A percentile compares a stretch with the other conserved stretches of the same genome.
These are phyloP conservation scores for Geosmithia flava DNA, from an alignment of 2,329 filamentous ascomycete genomes.

Conservation along the genomic window DNA sequence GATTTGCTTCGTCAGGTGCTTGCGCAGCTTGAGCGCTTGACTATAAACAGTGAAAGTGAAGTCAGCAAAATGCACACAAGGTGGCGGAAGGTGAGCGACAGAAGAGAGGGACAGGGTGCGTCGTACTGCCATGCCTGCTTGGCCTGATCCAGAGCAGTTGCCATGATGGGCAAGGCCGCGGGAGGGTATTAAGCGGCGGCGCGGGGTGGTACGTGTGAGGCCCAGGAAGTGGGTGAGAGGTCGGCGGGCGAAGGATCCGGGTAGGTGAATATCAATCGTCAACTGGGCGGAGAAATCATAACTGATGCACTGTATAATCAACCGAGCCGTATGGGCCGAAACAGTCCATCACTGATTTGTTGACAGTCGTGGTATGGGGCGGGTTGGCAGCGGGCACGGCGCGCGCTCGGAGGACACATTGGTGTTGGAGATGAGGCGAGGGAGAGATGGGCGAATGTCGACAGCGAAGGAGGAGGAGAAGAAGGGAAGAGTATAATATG, in stretches of 20 bases:
- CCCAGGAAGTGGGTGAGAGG: not conserved
- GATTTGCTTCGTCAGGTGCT: slow-evolving; percentile 27
- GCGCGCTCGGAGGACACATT: slow-evolving; percentile 24
- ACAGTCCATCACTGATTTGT: slow-evolving; percentile 19
- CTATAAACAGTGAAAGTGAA: slow-evolving; percentile 13
- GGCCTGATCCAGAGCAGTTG: slow-evolving; percentile 12
- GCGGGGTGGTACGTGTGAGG: not conserved
- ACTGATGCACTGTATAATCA: slow-evolving; percentile 20
- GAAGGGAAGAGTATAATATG: not conserved
- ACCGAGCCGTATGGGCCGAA: slow-evolving; percentile 13
- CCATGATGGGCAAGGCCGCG: slow-evolving; percentile 9
- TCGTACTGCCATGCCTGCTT: slow-evolving; percentile 26
- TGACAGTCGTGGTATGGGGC: slow-evolving; percentile 6
- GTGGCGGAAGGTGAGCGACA: not conserved
- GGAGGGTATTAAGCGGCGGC: not conserved
- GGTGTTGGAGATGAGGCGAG: slow-evolving; percentile 5
- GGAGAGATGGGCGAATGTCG: not conserved
- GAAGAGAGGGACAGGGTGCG: slow-evolving; percentile 1
- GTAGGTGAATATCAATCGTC: slow-evolving; percentile 5
- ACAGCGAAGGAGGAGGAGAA: not conserved
- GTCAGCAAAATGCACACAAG: slow-evolving; percentile 3
- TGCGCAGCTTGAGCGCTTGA: slow-evolving; percentile 28
- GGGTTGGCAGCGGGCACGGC: slow-evolving; percentile 14
- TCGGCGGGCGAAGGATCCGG: not conserved
- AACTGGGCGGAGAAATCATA: slow-evolving; percentile 11